Base-by-base conservation (phyloP, 2,329 filamentous ascomycete species). In the Aphanoascus verrucosus region DNA sequence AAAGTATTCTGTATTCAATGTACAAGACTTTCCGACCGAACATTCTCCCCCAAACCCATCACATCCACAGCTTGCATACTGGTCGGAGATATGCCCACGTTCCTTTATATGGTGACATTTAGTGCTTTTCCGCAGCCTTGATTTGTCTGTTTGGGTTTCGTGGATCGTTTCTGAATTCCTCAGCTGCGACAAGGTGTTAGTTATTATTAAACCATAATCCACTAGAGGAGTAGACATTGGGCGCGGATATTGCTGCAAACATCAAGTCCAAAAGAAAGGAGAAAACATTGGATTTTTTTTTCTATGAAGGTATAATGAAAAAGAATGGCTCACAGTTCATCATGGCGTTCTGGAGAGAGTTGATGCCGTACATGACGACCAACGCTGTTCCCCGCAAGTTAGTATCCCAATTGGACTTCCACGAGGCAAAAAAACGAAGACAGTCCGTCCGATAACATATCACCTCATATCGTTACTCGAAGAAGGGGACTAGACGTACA, bases 91-190 rank as follows among this genome's bases (percentile, higher is more conserved):
- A 38, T 35, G 7, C 15, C n/a, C 19, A 44, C 42, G 19, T 43
- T 15, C 15, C 31, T 41, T 43, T n/a, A 31, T 12, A 20, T 51
- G 32, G 34, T 45, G 12, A 32, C 20, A 58, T 63, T 63, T 68
- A 71, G 62, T 70, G 68, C 52, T 63, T 59, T 50, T 61, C 54
- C 31, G 53, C 56, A 43, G 59, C 53, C 63, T 69, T 68, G 58
- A 56, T 47, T 47, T 61, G 59, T 63, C 69, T 67, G 61, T 72
- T 70, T 56, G 72, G 72, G 64, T 96, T 96, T 73, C 90, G 84
- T 62, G 90, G 88, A 75, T 97, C 91, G 79, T 95, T 94, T 84
- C 90, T 94, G 82, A 81, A 96, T 77, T 97, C 88, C 65, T 86
- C 87, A 77, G 83, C 91, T 97, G 61, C 83, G 83, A 81, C 90